Evolutionary conservation across 1,139 yeast genomes (phyloP).

Genomic region (Kodamaea ohmeri): DNA sequence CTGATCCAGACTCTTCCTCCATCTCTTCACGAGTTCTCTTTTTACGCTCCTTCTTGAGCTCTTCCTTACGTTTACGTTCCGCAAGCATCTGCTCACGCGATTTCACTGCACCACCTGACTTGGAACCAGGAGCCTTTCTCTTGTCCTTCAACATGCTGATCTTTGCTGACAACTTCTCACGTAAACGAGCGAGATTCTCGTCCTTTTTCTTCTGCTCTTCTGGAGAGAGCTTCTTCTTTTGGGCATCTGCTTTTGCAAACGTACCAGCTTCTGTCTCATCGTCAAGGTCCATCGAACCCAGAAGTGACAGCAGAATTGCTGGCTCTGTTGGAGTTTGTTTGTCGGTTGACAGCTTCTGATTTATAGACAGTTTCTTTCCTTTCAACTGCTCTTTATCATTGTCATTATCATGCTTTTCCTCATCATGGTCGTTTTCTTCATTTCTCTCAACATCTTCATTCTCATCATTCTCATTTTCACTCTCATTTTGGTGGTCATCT

Average conservation of each 20-base stretch:
- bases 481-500: conserved; percentile 12
- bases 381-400: conserved; percentile 13
- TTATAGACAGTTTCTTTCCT: no score
- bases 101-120: conserved; percentile 74
- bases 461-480: conserved; percentile 11
- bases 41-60: conserved; percentile 34
- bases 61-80: conserved; percentile 47
- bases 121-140: conserved; percentile 90
- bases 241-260: conserved; percentile 17
- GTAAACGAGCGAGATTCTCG: conserved; percentile 60
- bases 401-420: conserved; percentile 11
- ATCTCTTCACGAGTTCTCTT: conserved; percentile 34
- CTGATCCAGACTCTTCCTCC: conserved; percentile 38
- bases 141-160: conserved; percentile 69
- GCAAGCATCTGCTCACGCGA: conserved; percentile 74
- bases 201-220: conserved; percentile 50
- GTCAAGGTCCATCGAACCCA: conserved; percentile 50
- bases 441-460: conserved; percentile 10
- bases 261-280: conserved; percentile 70
- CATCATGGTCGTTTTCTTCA: conserved; percentile 10
- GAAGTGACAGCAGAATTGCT: no score
- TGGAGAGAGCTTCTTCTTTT: conserved; percentile 33
- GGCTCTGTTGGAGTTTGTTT: no score
- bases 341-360: no score
- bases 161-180: conserved; percentile 69